Percentiles rank a stretch among this genome's conserved stretches.
Evolutionary conservation across 2,329 filamentous ascomycete genomes (phyloP).

Genomic region (Fusarium musae): DNA sequence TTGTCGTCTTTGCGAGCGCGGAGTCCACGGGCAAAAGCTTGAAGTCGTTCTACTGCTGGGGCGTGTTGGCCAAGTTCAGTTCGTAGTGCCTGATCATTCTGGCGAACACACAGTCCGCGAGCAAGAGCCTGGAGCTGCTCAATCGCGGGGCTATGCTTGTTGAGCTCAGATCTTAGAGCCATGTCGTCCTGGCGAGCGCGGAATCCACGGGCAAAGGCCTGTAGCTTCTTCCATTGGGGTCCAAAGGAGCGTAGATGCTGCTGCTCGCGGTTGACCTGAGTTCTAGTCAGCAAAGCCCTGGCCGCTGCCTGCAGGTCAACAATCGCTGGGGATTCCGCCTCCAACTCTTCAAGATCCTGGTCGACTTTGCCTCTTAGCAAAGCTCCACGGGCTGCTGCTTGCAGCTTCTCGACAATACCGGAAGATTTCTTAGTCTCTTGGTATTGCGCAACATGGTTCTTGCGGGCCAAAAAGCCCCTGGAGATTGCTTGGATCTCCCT

Average conservation of each 20-base stretch:
- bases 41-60: conserved; percentile 57
- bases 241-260: conserved; percentile 62
- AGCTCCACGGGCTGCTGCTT: conserved; percentile 75
- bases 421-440: conserved; percentile 64
- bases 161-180: conserved; percentile 60
- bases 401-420: conserved; percentile 66
- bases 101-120: conserved; percentile 51
- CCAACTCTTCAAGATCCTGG: conserved; percentile 63
- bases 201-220: conserved; percentile 58
- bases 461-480: conserved; percentile 73
- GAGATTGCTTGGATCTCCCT: conserved; percentile 73
- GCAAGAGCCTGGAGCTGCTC: conserved; percentile 61
- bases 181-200: conserved; percentile 57
- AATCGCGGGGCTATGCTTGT: conserved; percentile 55
- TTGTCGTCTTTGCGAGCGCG: conserved; percentile 31
- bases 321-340: conserved; percentile 61
- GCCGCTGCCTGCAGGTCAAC: conserved; percentile 72
- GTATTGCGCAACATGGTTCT: conserved; percentile 65
- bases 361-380: conserved; percentile 68
- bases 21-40: conserved; percentile 61
- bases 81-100: conserved; percentile 51
- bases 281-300: conserved; percentile 70
- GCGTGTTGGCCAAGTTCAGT: conserved; percentile 60
- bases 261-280: conserved; percentile 61
- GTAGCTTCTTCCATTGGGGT: conserved; percentile 60